Base-by-base conservation (phyloP, 805 yeast genomes). In the Torulaspora franciscae region DNA sequence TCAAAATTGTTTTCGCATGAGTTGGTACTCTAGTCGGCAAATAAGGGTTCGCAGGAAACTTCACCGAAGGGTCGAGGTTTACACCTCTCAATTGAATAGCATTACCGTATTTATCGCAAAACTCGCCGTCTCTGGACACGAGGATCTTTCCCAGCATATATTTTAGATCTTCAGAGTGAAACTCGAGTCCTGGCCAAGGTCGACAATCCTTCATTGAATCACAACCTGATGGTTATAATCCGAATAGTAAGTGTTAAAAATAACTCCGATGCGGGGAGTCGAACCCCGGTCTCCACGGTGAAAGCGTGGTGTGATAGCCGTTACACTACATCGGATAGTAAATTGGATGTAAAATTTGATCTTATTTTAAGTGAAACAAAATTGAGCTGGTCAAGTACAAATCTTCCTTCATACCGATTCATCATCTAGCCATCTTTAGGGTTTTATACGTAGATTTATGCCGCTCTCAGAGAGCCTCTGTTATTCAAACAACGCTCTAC, bases 1-100 rank as follows among this genome's bases (percentile, higher is more conserved):
- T 83, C 57, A 83, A 85, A 2, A 77, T 61, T 30, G 72, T 67
- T 25, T 67, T 61, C 5, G 45, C 41, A 33, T 28, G 37, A 8
- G 59, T 44, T 1, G 70, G 66, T n/a, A 50, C 48, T 44, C 72
- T 69, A 3, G 74, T 64, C 0, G 75, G 69, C 14, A 61, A 42
- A n/a, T 52, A 48, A 0, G 95, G 95, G 1, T 46, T 53, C 1
- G 69, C 56, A 0, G 97, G 97, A 40, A 78, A 65, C 61, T 89
- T 89, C 52, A 83, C 72, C 27, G 81, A 76, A 0, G 85, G 82
- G 51, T 88, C 95, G 15, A 89, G 61, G 60, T 90, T 89, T 49
- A 89, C 83, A 1, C 97, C 97, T 53, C 83, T 79, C 25, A 89
- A 66, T 9, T 74, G 71, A 9, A 88, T 68, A n/a, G 69, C 69